These are phyloP conservation scores for Pseudogymnoascus sp. DNA, from an alignment of 2,329 filamentous ascomycete species.

Conservation along the genomic window DNA sequence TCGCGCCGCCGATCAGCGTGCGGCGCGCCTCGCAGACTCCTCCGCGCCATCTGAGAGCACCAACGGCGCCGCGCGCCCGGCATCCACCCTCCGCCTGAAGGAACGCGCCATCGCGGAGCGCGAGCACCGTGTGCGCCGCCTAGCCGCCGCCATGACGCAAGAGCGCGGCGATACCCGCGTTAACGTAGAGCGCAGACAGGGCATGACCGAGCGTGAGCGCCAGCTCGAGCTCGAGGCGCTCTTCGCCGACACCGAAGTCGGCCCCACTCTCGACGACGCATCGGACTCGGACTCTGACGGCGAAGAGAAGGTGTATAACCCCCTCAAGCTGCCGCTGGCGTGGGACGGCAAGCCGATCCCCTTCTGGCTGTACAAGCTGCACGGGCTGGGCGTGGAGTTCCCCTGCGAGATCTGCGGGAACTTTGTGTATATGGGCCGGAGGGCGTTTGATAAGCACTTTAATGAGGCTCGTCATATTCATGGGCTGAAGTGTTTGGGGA, in stretches of 20 bases:
- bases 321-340: conserved; percentile 85
- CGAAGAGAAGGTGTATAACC: conserved; percentile 89
- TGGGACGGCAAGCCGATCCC: conserved; percentile 99
- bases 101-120: conserved; percentile 85
- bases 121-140: conserved; percentile 72
- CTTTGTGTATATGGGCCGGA: conserved; percentile 95
- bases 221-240: conserved; percentile 88
- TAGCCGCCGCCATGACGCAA: conserved; percentile 74
- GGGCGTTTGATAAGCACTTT: conserved; percentile 98
- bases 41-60: conserved; percentile 18
- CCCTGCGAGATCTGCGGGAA: conserved; percentile 96
- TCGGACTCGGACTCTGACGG: conserved; percentile 65
- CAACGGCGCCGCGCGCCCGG: conserved; percentile 22
- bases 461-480: conserved; percentile 90
- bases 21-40: conserved; percentile 36
- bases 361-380: conserved; percentile 96
- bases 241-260: conserved; percentile 49
- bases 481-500: conserved; percentile 85
- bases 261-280: conserved; percentile 31
- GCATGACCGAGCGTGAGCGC: conserved; percentile 94
- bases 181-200: conserved; percentile 92
- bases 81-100: conserved; percentile 51
- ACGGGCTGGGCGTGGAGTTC: conserved; percentile 91
- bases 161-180: conserved; percentile 83
- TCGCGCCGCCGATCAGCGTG: conserved; percentile 64